Base-by-base conservation (phyloP, 495 filamentous ascomycete species). In the Neurospora sp. region DNA sequence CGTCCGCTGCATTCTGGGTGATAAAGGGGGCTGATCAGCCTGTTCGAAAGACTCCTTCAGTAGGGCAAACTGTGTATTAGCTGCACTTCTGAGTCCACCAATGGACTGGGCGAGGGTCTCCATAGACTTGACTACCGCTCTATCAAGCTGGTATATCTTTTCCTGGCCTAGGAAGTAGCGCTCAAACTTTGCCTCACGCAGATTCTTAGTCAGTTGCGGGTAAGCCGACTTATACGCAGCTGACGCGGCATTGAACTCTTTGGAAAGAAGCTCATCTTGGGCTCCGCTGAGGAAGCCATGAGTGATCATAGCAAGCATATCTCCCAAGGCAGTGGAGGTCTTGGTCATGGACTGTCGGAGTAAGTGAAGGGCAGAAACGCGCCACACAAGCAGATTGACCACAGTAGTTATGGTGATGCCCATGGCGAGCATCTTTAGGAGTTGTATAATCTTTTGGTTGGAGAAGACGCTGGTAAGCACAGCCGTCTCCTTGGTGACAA, bases 371-470 rank as follows among this genome's bases (percentile, higher is more conserved):
- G 95, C 95, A 48, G 91, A 96, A 9, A 91, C 88, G 22, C 95
- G 93, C 85, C 93, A 92, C 42, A 98, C 83, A 53, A 91, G 74
- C 42, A 97, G 85, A 48, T 92, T 93, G 7, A 97, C 90, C n/a
- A 87, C 81, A 27, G 92, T 92, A 9, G 94, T 90, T 69, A 87
- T 87, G 9, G 89, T 88, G 18, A 96, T 90, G 8, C 93, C 94
- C 91, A 97, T 93, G 40, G 94, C 76, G 18, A 99, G 87, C 88
- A 98, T 97, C 77, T 94, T 94, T 77, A 97, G 81, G 18, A 97
- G 92, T 82, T 98, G 94, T 14, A 87, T 85, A 41, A 97, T 91
- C 81, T 97, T 97, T 39, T 88, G 89, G 74, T 92, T 87, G 0
- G 91, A 92, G 77, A 98, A 91, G 44, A 90, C 88, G 4, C 90